Conservation (phyloP, 2,329 filamentous ascomycete species). For the Stagonosporopsis chrysanthemi region DNA sequence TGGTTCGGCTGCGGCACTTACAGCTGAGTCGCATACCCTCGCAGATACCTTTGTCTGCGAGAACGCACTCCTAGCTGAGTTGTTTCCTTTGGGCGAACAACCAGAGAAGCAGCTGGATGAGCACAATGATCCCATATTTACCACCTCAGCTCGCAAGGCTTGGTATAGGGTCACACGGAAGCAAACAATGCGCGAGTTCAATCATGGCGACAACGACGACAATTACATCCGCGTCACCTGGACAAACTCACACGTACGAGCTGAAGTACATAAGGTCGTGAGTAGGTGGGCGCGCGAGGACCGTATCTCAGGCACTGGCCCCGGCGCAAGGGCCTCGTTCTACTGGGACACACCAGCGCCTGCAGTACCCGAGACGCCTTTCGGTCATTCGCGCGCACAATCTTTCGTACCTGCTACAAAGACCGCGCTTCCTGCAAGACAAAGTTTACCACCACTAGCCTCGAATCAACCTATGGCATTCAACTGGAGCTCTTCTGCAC, state of each 20-base stretch:
- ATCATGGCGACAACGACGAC: constrained; percentile 43
- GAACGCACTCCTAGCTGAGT: constrained; percentile 29
- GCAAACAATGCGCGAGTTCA: constrained; percentile 50
- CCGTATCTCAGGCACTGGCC: constrained; percentile 47
- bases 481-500: constrained; percentile 44
- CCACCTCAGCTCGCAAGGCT: constrained; percentile 47
- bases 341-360: constrained; percentile 47
- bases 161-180: constrained; percentile 52
- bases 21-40: background rate
- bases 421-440: constrained; percentile 25
- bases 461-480: constrained; percentile 39
- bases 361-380: constrained; percentile 22
- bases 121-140: constrained; percentile 42
- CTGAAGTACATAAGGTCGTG: constrained; percentile 47
- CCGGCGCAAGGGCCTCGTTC: constrained; percentile 45
- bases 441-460: constrained; percentile 32
- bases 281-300: constrained; percentile 49
- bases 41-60: constrained; percentile 22
- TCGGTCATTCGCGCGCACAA: constrained; percentile 34
- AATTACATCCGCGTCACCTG: constrained; percentile 51
- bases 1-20: background rate
- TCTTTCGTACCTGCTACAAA: constrained; percentile 30
- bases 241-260: constrained; percentile 42
- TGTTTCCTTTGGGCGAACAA: constrained; percentile 34
- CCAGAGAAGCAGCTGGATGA: constrained; percentile 22